Conservation (phyloP, 345 rosid genomes). For the Moricandia arvensis region DNA sequence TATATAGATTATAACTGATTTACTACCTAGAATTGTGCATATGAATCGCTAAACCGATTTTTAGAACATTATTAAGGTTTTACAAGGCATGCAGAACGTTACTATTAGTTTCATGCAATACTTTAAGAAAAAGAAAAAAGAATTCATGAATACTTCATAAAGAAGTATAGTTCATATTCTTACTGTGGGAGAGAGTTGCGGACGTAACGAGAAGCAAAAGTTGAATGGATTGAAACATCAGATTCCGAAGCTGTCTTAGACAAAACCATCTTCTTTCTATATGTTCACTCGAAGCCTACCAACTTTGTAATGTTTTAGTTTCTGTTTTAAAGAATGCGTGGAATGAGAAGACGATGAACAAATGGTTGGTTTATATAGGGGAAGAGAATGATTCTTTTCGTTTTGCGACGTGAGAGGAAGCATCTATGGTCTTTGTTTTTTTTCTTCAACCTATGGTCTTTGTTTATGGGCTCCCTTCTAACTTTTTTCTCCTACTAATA, state of each 20-base stretch:
- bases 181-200: slow-evolving; percentile 74
- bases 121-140: neutral
- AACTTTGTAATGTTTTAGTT: slow-evolving; percentile 2
- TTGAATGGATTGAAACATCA: slow-evolving; percentile 74
- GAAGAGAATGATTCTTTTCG: neutral
- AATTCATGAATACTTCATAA: neutral
- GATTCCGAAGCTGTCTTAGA: slow-evolving; percentile 60
- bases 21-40: no score
- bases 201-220: slow-evolving; percentile 86
- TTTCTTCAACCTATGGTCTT: slow-evolving; percentile 17
- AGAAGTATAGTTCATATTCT: neutral
- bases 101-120: neutral
- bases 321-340: slow-evolving; percentile 23
- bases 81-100: neutral
- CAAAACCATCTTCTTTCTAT: slow-evolving; percentile 53
- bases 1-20: no score
- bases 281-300: neutral
- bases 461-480: slow-evolving; percentile 19
- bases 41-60: no score
- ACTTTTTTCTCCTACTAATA: neutral
- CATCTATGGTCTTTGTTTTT: slow-evolving; percentile 27
- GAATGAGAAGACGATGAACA: slow-evolving; percentile 8
- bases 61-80: no score
- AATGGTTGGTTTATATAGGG: slow-evolving; percentile 34
- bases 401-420: slow-evolving; percentile 33